phyloP scores from a whole-genome alignment of 805 yeast genomes.

The Ogataea nonfermentans region DNA sequence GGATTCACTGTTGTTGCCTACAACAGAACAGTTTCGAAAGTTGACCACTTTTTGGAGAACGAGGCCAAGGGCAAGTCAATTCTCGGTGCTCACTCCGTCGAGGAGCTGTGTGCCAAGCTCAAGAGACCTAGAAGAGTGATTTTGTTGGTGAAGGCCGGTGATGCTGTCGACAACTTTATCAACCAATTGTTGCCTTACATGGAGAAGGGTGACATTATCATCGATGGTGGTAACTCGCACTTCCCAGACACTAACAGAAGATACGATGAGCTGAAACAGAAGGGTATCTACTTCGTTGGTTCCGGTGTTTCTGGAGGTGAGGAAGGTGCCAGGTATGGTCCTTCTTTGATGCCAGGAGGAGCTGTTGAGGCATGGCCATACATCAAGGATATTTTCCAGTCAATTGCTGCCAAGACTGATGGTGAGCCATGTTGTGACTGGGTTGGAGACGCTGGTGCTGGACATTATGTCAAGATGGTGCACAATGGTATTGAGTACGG shows the following conservation, averaged over 20 bases:
- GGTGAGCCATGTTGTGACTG: slow-evolving; percentile 99
- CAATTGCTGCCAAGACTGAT: slow-evolving; percentile 92
- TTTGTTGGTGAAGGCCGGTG: slow-evolving; percentile 93
- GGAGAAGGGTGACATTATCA: slow-evolving; percentile 96
- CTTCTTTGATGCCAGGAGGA: slow-evolving; percentile 99
- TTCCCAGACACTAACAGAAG: slow-evolving; percentile 99
- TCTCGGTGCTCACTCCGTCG: slow-evolving; percentile 91
- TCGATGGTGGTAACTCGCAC: slow-evolving; percentile 99
- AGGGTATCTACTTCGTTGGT: slow-evolving; percentile 93
- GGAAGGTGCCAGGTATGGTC: slow-evolving; percentile 99
- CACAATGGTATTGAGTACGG: slow-evolving; percentile 99
- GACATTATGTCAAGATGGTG: slow-evolving; percentile 99
- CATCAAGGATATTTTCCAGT: slow-evolving; percentile 94
- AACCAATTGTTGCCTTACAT: slow-evolving; percentile 83
- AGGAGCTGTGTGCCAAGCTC: slow-evolving; percentile 82
- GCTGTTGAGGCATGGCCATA: slow-evolving; percentile 98
- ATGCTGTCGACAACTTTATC: slow-evolving; percentile 90
- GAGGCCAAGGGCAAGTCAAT: slow-evolving; percentile 98
- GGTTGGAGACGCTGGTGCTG: slow-evolving; percentile 99
- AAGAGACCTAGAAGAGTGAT: slow-evolving; percentile 97
- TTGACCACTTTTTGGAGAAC: slow-evolving; percentile 86
- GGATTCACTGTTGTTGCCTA: slow-evolving; percentile 97
- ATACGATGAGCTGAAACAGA: slow-evolving; percentile 77
- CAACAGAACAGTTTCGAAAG: slow-evolving; percentile 97
- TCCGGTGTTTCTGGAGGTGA: slow-evolving; percentile 99